phyloP scores from a whole-genome alignment of 495 filamentous ascomycete genomes.

The Sphaerosporella brunnea region DNA sequence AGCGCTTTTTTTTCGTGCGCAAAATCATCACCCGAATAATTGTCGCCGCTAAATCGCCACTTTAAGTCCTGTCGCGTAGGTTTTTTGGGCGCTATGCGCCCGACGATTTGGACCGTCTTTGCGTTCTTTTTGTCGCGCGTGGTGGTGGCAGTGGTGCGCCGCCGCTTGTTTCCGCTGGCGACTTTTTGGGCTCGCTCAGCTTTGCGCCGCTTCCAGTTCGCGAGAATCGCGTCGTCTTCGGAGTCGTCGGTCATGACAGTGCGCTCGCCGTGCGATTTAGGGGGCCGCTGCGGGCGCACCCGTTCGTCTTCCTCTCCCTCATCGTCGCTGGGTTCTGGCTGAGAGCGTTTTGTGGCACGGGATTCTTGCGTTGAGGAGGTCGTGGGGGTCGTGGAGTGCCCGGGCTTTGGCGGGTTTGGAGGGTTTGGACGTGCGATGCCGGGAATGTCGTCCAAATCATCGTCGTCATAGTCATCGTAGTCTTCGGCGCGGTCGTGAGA shows the following conservation, averaged over 20 bases:
- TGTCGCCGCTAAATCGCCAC: conserved; percentile 9
- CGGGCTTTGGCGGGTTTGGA: neutral
- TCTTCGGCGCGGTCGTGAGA: neutral
- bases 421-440: neutral
- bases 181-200: neutral
- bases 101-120: neutral
- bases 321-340: conserved; percentile 7
- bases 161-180: neutral
- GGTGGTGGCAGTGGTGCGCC: neutral
- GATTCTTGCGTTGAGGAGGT: conserved; percentile 5
- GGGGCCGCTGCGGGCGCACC: neutral
- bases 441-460: conserved; percentile 9
- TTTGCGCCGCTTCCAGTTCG: neutral
- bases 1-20: conserved; percentile 19
- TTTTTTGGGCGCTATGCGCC: neutral
- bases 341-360: neutral
- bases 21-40: conserved; percentile 20
- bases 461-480: neutral
- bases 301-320: conserved; percentile 22
- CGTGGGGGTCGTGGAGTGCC: neutral
- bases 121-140: neutral
- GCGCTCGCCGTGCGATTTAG: neutral
- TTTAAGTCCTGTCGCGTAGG: conserved; percentile 7
- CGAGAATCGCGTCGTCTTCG: neutral
- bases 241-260: neutral